A percentile compares a stretch with the other conserved stretches of the same genome.
Conservation (phyloP, 768 basidiomycete species). For the Asterophora parasitica region DNA sequence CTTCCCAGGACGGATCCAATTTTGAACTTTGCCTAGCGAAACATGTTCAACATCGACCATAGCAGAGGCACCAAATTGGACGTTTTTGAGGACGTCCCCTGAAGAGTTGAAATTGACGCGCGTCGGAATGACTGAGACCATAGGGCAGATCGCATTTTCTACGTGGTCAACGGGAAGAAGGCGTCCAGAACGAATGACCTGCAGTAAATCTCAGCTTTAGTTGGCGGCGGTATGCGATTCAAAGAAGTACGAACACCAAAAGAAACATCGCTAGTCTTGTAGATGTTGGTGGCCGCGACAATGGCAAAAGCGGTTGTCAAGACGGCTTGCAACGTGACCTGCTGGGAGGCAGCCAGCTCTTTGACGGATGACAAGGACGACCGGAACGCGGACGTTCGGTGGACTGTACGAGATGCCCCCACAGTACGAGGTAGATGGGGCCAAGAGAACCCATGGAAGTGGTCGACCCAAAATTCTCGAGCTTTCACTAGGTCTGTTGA, state of each 20-base stretch:
- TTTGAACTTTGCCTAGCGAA: conserved; percentile 27
- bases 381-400: conserved; percentile 16
- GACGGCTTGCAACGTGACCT: conserved; percentile 29
- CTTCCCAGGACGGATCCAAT: conserved; percentile 28
- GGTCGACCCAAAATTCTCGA: conserved; percentile 23
- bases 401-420: conserved; percentile 3
- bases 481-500: conserved; percentile 19
- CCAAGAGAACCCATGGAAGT: conserved; percentile 25
- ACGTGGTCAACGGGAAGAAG: conserved; percentile 26
- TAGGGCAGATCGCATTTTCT: conserved; percentile 24
- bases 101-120: conserved; percentile 21
- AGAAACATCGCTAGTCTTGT: conserved; percentile 23
- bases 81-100: conserved; percentile 15
- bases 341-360: conserved; percentile 20
- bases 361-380: conserved; percentile 22
- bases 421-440: conserved; percentile 10
- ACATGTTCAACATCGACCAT: conserved; percentile 29
- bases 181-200: conserved; percentile 33
- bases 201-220: neutral
- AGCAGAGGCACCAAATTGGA: conserved; percentile 24
- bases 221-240: neutral
- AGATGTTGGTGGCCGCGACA: conserved; percentile 22
- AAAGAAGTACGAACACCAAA: conserved; percentile 26
- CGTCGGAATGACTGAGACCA: conserved; percentile 27
- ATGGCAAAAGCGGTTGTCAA: conserved; percentile 26